Base-by-base conservation (phyloP, 2,329 filamentous ascomycete species). In the Aspergillus puulaauensis region DNA sequence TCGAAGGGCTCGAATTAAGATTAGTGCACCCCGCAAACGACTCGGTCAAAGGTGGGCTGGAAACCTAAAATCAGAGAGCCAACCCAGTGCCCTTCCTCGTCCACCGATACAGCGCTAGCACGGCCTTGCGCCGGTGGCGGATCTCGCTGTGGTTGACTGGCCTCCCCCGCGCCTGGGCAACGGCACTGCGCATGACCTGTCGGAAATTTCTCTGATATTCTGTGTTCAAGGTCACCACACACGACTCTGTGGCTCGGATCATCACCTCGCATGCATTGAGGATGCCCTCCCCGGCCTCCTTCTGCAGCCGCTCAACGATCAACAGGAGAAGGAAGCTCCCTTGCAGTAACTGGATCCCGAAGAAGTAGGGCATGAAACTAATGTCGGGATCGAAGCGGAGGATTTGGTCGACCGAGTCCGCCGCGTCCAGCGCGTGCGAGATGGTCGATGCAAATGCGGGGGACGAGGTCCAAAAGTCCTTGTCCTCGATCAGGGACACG, bases 311-410 rank as follows among this genome's bases (percentile, higher is more conserved):
- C 72, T 96, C 93, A 59, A 92, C 92, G 52, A 96, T 96, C 45
- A 96, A 80, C 1, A 96, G 83, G 23, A 96, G 79, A 41, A 96
- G 77, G 73, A 96, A 96, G 40, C 91, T 96, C 6, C 92, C 93
- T 70, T 97, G 93, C 5, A 97, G 80, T 3, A 97, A 81, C 72
- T 96, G 96, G 60, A 96, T 93, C 58, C 92, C 93, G 64, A 96
- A 96, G 79, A 96, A 96, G 79, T 96, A 96, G 1, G 93, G 93
- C 91, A 96, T 96, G 75, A 96, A 96, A 73, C 93, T 93, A 50
- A 96, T 82, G 57, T 95, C 91, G 0, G 93, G 91, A 70, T 97
- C 93, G 70, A 90, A 91, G 67, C 96, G 91, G 45, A 97, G 86
- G 54, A 97, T 95, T 67, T 91, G 87, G 71, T 86, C 86, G 64